Conservation (phyloP, 1,139 yeast species). For the Saccharomyces hybrid region DNA sequence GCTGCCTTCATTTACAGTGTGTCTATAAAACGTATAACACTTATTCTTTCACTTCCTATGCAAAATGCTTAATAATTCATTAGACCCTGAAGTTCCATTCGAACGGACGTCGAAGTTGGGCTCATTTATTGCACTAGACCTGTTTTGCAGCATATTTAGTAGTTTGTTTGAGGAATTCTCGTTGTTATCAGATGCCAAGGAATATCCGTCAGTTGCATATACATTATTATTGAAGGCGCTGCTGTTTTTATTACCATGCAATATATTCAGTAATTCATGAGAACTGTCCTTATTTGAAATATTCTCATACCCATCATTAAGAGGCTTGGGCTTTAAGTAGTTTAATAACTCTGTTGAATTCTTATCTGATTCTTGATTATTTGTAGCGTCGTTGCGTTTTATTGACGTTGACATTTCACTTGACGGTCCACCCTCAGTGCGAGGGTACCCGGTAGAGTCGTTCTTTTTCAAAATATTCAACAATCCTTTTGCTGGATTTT, state of each 20-base stretch:
- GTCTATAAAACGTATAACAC: not conserved
- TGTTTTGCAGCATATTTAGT: not conserved
- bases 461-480: not conserved
- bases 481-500: not conserved
- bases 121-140: not conserved
- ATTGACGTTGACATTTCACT: slow-evolving; percentile 12
- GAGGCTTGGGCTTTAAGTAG: not conserved
- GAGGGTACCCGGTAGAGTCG: not conserved
- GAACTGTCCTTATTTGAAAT: slow-evolving; percentile 7
- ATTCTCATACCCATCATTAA: slow-evolving; percentile 7
- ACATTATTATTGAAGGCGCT: slow-evolving; percentile 1
- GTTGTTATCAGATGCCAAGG: not conserved
- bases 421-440: not conserved
- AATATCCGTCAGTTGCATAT: not conserved
- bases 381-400: slow-evolving; percentile 3
- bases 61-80: slow-evolving; percentile 14
- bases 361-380: not conserved
- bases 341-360: slow-evolving; percentile 1
- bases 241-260: slow-evolving; percentile 9
- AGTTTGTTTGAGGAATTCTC: not conserved
- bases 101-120: not conserved
- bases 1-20: not conserved
- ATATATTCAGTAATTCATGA: slow-evolving; percentile 21
- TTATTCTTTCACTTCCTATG: slow-evolving; percentile 11
- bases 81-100: slow-evolving; percentile 5